Evolutionary conservation across 768 basidiomycete genomes (phyloP).

Genomic region (Glaciozyma antarctica): DNA sequence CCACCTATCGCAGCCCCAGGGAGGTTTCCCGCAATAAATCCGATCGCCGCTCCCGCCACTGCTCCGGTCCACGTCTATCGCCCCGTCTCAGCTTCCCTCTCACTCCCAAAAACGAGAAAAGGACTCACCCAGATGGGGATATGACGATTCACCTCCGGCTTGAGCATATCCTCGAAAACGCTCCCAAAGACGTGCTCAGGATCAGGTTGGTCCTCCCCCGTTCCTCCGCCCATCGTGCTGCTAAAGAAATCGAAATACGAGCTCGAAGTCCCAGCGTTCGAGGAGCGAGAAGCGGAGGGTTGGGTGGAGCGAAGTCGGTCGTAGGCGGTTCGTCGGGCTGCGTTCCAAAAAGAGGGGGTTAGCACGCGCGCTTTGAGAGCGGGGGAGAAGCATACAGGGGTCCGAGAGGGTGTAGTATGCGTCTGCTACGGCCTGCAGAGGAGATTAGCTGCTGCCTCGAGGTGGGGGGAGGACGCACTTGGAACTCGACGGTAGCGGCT

Average conservation of each 20-base stretch:
- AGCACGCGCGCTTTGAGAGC: too few species aligned
- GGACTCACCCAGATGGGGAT: slow-evolving; percentile 23
- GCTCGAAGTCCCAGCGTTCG: not conserved
- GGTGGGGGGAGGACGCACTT: too few species aligned
- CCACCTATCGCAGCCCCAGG: slow-evolving; percentile 28
- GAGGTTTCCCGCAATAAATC: slow-evolving; percentile 30
- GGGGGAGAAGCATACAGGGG: too few species aligned
- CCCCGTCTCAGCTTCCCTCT: too few species aligned
- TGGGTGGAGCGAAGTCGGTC: not conserved
- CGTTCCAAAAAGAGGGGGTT: not conserved
- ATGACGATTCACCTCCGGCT: slow-evolving; percentile 21
- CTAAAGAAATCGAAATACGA: slow-evolving; percentile 1
- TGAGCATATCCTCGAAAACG: slow-evolving; percentile 29
- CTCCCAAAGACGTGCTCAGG: slow-evolving; percentile 27
- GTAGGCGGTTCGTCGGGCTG: not conserved
- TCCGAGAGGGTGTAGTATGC: slow-evolving; percentile 23
- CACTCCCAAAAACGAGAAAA: too few species aligned
- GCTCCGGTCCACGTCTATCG: slow-evolving; percentile 26
- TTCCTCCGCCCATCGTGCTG: not conserved
- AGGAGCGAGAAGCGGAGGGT: not conserved
- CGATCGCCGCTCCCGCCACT: slow-evolving; percentile 21
- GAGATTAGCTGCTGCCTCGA: too few species aligned
- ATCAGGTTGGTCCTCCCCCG: slow-evolving; percentile 18
- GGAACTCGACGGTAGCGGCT: slow-evolving; percentile 23
- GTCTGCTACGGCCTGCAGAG: slow-evolving; percentile 26